Base-by-base conservation (phyloP, 495 filamentous ascomycete genomes). In the Aspergillus affinis region DNA sequence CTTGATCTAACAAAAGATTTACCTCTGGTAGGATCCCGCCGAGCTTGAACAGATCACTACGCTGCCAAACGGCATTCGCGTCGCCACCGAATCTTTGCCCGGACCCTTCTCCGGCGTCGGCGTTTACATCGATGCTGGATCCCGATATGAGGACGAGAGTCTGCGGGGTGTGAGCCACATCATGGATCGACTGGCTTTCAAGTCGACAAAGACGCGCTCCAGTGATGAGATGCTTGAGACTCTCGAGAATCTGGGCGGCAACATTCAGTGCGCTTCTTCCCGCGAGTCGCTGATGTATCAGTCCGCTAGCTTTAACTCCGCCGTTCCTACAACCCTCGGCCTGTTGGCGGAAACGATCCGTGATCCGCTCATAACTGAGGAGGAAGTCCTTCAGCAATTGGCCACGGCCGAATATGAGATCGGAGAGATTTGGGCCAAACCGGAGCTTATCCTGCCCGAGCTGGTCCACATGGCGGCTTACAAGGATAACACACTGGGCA, bases 241-340 rank as follows among this genome's bases (percentile, higher is more conserved):
- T 1, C 75, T 96, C 2, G 93, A 97, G 70, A 86, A 84, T 3
- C 80, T 99, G 6, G 94, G 94, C 27, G 94, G 94, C 20, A 97
- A 96, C 65, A 91, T 98, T 60, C 93, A 97, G 75, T 98, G 94
- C 72, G 92, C 91, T 36, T 97, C 93, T 0, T 96, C 93, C 0
- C 81, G 94, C 46, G 94, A 99, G 72, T 91, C 92, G 20, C 84
- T 99, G 69, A 98, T 99, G 94, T 99, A 99, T 77, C 95, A 98
- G 73, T 89, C 91, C 6, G 95, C 94, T 41, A 97, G 91, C 55
- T 99, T 99, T 84, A 99, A 99, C 77, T 88, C 89, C 12, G 86
- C 93, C 4, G 90, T 98, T 23, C 87, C 91, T 15, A 85, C 85
- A 17, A 90, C 94, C 26, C 82, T 94, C 10, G 95, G 81, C 10